Base-by-base conservation (phyloP, 2,329 filamentous ascomycete genomes). In the Beauveria asiatica region DNA sequence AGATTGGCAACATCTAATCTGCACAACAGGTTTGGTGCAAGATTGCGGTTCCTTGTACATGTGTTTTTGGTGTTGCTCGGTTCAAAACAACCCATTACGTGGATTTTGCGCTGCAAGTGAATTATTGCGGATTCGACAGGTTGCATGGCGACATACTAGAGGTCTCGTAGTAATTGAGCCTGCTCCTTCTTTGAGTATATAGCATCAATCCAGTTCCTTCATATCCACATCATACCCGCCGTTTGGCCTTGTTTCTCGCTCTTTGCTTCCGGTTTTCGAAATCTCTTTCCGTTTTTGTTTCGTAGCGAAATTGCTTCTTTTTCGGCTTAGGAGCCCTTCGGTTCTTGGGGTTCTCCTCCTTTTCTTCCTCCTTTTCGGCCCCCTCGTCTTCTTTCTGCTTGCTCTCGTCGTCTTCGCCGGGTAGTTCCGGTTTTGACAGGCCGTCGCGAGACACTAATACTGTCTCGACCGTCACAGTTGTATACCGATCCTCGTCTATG, bases 401-500 rank as follows among this genome's bases (percentile, higher is more conserved):
- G 9, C 68, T 68, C 17, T 61, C 52, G 52, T 71, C 67, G 23
- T 76, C 73, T n/a, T 73, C 72, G 10, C 72, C 69, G 5, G 64
- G 66, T 61, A 75, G 66, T 48, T 76, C 71, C 3, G 75, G 72
- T 66, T 83, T 86, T 61, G 83, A 80, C 52, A 95, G 75, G 0
- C 90, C 90, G 59, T 92, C 85, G 65, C 84, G 84, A 13, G 88
- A 87, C 17, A 95, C 83, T 64, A 87, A 88, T 66, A 99, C 91
- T 11, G 89, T 88, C 72, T 97, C 93, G 1, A 99, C 86, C 0
- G 90, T 97, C 27, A 99, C 94, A 1, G 91, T 96, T 0, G 94
- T 97, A 72, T 91, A 97, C 70, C 89, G 89, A 73, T 97, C 93
- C 72, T 97, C 94, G 72, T 99, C 94, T 65, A 97, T 84, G 75